Evolutionary conservation across 352 stramenopile species (phyloP), one percentile per base, ranked within the genome.

Genomic region (Phytophthora constricta): DNA sequence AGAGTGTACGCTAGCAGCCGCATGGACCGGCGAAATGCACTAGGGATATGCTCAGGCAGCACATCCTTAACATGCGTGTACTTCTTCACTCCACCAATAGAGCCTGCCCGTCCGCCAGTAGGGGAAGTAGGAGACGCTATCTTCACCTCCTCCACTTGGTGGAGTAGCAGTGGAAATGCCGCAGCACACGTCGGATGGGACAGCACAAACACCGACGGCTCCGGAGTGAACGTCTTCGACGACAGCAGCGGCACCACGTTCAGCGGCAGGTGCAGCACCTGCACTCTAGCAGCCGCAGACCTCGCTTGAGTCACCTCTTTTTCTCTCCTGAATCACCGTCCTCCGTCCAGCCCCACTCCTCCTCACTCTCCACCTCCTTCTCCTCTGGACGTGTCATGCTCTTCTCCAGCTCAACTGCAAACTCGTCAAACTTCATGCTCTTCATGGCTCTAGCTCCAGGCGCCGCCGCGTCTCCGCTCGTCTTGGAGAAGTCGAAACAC

Each of bases 191-290:
- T 72, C 19, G 86, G 77, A 56, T 92, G 81, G 11, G 75, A 82
- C 22, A 94, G 58, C 51, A 92, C 82, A 71, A 94, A 92, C 54
- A 94, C 62, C 27, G 84, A 91, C 9, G 84, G 84, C 62, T 90
- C 80, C 4, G 65, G 53, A 52, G 43, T 58, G 16, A 53, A 63
- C 11, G 26, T 70, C 63, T 81, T 87, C 13, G 70, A 61, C 14
- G 73, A 81, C 46, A 92, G 65, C 34, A 92, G 57, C 11, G 82
- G 73, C 20, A 81, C 80, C 48, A 85, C 79, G 54, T 79, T 76
- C 4, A 92, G 78, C 19, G 84, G 81, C 37, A 93, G 43, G 54
- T 91, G 74, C 19, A 86, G 50, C 23, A 91, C 73, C 4, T 70
- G 65, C 8, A 93, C 77, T 11, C 59, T 52, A 25, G 17, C 37